Percentiles rank a stretch among this genome's conserved stretches.
These are phyloP conservation scores for Arthrobotrys sphaeroides DNA, from an alignment of 2,329 filamentous ascomycete species.

Conservation along the genomic window DNA sequence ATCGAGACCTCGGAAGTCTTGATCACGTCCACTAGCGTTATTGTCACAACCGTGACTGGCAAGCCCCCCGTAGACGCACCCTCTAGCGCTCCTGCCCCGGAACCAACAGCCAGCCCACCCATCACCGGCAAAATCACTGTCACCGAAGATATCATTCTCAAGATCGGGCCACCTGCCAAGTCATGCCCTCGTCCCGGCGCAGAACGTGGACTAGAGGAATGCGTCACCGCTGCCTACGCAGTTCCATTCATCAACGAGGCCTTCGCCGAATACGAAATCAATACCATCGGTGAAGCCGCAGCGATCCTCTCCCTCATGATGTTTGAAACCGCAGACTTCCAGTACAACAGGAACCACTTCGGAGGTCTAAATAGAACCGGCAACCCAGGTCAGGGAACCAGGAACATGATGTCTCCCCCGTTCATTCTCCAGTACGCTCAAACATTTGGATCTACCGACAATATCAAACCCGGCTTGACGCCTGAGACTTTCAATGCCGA, in stretches of 20 bases:
- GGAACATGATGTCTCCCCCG: conserved; percentile 71
- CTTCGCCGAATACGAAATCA: conserved; percentile 70
- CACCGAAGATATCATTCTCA: conserved; percentile 63
- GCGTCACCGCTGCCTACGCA: conserved; percentile 72
- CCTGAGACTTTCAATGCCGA: background rate
- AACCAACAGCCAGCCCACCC: background rate
- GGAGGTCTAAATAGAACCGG: conserved; percentile 60
- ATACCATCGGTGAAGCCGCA: conserved; percentile 70
- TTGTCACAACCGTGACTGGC: conserved; percentile 1
- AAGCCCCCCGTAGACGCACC: background rate
- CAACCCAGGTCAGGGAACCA: conserved; percentile 75
- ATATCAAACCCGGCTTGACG: conserved; percentile 21
- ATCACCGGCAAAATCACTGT: background rate
- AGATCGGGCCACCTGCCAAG: conserved; percentile 69
- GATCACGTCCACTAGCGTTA: conserved; percentile 11
- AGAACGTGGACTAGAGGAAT: conserved; percentile 64
- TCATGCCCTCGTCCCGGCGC: conserved; percentile 65
- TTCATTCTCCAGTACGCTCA: conserved; percentile 61
- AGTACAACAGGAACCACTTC: conserved; percentile 74
- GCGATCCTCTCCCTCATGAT: conserved; percentile 76
- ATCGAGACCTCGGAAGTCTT: background rate
- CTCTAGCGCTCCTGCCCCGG: background rate
- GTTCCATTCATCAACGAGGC: conserved; percentile 68
- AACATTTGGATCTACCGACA: conserved; percentile 31
- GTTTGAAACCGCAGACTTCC: conserved; percentile 75